phyloP scores from a whole-genome alignment of 2,329 filamentous ascomycete genomes.

The Onygenales sp. region DNA sequence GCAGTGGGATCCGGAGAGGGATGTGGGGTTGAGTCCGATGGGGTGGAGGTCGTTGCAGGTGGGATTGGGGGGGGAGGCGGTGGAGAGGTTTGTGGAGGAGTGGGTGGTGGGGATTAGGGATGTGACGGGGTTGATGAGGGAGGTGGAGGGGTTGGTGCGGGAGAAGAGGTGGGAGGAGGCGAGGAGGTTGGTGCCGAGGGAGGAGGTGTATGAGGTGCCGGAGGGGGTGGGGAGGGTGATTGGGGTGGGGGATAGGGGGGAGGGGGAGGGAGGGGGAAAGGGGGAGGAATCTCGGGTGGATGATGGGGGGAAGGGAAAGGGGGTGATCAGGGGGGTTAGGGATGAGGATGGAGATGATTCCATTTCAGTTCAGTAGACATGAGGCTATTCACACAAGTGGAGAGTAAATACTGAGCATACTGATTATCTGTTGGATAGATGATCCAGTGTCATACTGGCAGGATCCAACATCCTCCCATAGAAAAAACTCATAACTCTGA shows the following conservation, averaged over 20 bases:
- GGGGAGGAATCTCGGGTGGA: not conserved
- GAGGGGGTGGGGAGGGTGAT: slow-evolving; percentile 8
- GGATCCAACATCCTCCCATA: too few relatives aligned
- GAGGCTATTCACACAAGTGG: too few relatives aligned
- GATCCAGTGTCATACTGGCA: too few relatives aligned
- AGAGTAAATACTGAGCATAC: too few relatives aligned
- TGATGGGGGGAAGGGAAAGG: too few relatives aligned
- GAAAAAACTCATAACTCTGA: too few relatives aligned
- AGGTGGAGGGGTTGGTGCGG: slow-evolving; percentile 40
- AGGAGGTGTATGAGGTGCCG: slow-evolving; percentile 8
- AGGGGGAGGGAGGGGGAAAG: not conserved
- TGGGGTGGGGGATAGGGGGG: slow-evolving; percentile 1
- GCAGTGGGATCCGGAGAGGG: slow-evolving; percentile 56
- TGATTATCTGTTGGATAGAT: too few relatives aligned
- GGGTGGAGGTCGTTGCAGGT: slow-evolving; percentile 51
- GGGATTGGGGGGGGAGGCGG: slow-evolving; percentile 43
- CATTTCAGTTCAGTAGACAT: too few relatives aligned
- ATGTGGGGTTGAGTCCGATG: slow-evolving; percentile 36
- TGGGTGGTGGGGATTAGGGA: slow-evolving; percentile 49
- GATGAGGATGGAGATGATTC: too few relatives aligned
- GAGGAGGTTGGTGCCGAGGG: slow-evolving; percentile 6
- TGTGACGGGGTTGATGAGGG: slow-evolving; percentile 45
- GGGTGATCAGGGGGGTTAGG: too few relatives aligned
- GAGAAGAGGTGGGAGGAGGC: slow-evolving; percentile 28
- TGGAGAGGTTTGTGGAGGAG: slow-evolving; percentile 39